Base-by-base conservation (phyloP, 2,329 filamentous ascomycete species). In the Diaporthe citrichinensis region DNA sequence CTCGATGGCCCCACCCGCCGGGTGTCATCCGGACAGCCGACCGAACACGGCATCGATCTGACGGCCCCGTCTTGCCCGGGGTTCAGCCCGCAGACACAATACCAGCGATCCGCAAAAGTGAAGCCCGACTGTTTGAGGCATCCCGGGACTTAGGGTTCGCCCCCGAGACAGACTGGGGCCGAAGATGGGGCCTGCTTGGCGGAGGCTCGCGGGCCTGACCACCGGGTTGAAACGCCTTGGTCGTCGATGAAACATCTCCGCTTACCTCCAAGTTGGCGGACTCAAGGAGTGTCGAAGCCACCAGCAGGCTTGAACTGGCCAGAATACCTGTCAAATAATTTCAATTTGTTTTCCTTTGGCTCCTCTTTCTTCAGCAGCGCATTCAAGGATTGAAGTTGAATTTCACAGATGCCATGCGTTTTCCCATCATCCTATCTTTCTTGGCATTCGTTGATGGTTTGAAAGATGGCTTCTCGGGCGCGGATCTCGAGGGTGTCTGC, bases 211-310 rank as follows among this genome's bases (percentile, higher is more conserved):
- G 15, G 65, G 46, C 46, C 46, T 53, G 46, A 34, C 46, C 65
- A 46, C 65, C 46, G 65, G 23, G 65, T 68, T 68, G 65, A 68
- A 68, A 68, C 65, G 46, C 31, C 46, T 68, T 53, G 65, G 65
- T 68, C 46, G 65, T 68, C 65, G 65, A 68, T 68, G 65, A 68
- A 68, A 68, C 65, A 68, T 39, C 46, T 53, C 49, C 46, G 65
- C 65, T 68, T 68, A 68, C 65, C 65, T 68, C 65, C 65, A 53
- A 53, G 65, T 23, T 68, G 65, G 46, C 23, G 65, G 46, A 15
- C 46, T 53, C 46, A 34, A 68, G 4, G n/a, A 53, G 46, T 7
- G n/a, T 68, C 23, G 31, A 53, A 14, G 46, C 46, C 31, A 51
- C 4, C 44, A 39, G 46, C 44, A 51, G 25, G 31, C 44, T 39